Evolutionary conservation across 2,329 filamentous ascomycete species (phyloP).

Genomic region (Beauveria varroae): DNA sequence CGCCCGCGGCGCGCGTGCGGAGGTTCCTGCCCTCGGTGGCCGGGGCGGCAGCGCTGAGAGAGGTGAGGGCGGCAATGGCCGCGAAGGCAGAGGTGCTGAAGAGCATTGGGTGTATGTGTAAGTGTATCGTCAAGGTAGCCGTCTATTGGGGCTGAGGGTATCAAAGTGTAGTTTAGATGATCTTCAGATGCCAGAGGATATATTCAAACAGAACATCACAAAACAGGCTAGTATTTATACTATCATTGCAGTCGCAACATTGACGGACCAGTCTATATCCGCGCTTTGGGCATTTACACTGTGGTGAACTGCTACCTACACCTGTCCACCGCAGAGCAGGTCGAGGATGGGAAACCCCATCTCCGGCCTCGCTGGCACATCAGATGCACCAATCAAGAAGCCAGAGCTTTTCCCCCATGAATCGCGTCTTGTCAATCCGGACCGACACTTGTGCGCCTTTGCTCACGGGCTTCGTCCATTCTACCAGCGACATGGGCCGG

Average conservation of each 20-base stretch:
- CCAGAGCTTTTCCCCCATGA: background rate
- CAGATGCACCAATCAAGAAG: slow-evolving; percentile 3
- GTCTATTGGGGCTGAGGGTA: background rate
- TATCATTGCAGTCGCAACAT: background rate
- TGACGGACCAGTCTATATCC: background rate
- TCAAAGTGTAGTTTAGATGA: background rate
- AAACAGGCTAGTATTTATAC: background rate
- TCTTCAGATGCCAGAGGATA: background rate
- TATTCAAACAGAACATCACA: background rate
- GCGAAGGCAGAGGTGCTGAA: slow-evolving; percentile 5
- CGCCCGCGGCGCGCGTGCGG: slow-evolving; percentile 10
- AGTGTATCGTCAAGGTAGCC: background rate
- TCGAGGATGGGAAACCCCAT: background rate
- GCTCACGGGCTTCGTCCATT: background rate
- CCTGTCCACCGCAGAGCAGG: background rate
- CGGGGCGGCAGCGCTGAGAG: slow-evolving; percentile 2
- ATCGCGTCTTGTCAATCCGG: background rate
- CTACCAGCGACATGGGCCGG: background rate
- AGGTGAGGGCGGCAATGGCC: slow-evolving; percentile 4
- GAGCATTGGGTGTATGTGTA: background rate
- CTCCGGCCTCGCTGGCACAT: background rate
- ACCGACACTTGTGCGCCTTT: background rate
- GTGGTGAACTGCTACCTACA: background rate
- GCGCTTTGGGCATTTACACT: background rate
- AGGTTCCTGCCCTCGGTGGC: background rate